Evolutionary conservation across 257 asterid species (phyloP).

Genomic region (Linaria vulgaris): DNA sequence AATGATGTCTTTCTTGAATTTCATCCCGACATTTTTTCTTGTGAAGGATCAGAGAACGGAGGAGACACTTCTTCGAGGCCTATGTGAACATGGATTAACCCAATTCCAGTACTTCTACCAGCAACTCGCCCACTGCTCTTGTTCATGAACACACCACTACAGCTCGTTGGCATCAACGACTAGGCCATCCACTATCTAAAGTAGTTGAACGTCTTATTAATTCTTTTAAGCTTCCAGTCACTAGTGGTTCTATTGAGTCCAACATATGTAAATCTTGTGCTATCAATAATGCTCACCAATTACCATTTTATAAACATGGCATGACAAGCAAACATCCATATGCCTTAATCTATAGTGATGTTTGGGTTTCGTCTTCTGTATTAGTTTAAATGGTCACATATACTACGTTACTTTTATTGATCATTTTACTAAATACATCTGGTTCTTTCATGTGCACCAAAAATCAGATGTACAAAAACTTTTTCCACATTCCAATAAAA

Average conservation of each 20-base stretch:
- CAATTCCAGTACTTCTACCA: not conserved
- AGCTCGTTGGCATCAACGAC: conserved; percentile 11
- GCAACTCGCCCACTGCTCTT: not conserved
- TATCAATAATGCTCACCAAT: not conserved
- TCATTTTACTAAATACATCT: not conserved
- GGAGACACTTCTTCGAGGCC: conserved; percentile 7
- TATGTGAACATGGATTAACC: conserved; percentile 17
- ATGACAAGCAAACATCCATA: not conserved
- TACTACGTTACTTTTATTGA: not conserved
- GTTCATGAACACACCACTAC: conserved; percentile 10
- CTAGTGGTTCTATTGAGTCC: not conserved
- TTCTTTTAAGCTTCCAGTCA: not conserved
- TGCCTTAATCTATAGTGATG: not conserved
- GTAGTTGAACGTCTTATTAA: not conserved
- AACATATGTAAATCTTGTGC: not conserved
- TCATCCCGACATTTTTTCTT: conserved; percentile 5
- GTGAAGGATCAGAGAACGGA: conserved; percentile 6
- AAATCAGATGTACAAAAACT: not conserved
- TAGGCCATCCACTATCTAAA: conserved; percentile 9
- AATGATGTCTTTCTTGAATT: conserved; percentile 17
- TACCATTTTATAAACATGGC: not conserved
- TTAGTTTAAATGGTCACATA: not conserved
- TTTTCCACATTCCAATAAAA: not conserved
- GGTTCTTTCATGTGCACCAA: not conserved
- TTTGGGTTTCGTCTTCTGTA: not conserved